Evolutionary conservation across 2,329 filamentous ascomycete species (phyloP), one percentile per base, ranked within the genome.

Genomic region (Tolypocladium album): DNA sequence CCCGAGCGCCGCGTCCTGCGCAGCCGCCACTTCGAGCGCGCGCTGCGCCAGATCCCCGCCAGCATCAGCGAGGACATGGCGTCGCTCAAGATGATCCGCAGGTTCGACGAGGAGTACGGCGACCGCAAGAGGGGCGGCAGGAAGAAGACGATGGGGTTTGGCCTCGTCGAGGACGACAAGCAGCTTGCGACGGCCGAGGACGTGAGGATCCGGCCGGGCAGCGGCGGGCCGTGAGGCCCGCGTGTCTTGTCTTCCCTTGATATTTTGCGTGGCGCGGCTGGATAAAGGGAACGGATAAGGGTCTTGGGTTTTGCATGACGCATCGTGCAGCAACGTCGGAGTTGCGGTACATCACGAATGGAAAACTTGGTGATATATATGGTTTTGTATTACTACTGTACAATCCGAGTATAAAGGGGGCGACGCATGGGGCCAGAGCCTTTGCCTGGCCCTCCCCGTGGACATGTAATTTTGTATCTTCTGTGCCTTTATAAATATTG

Each of bases 81-180:
- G 56, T 90, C 86, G 39, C 78, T 99, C 63, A 84, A 85, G 64
- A 89, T 90, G 15, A 96, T 99, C 67, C 84, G 90, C 67, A 95
- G 95, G 75, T 99, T 97, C 69, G 94, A 99, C 70, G 90, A 96
- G 75, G 89, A 93, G 72, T 99, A 92, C 71, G 93, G 94, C 34
- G 92, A 96, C 70, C 83, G 88, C 42, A 88, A 85, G 68, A 82
- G 84, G 69, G 84, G 83, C 70, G 86, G 83, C 72, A 84, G 76
- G 67, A 73, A 72, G 59, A 76, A 75, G 61, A 73, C 71, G 8
- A 82, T 88, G 74, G 86, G 86, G 0, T 88, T 88, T 67, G 83
- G 78, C 57, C 75, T 81, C 2, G 68, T 76, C 4, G 68, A n/a
- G n/a, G n/a, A 71, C 0, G 76, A 71, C 20, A 72, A 70, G 60